Base-by-base conservation (phyloP, 345 rosid genomes). In the Arabidopsis arenosa region DNA sequence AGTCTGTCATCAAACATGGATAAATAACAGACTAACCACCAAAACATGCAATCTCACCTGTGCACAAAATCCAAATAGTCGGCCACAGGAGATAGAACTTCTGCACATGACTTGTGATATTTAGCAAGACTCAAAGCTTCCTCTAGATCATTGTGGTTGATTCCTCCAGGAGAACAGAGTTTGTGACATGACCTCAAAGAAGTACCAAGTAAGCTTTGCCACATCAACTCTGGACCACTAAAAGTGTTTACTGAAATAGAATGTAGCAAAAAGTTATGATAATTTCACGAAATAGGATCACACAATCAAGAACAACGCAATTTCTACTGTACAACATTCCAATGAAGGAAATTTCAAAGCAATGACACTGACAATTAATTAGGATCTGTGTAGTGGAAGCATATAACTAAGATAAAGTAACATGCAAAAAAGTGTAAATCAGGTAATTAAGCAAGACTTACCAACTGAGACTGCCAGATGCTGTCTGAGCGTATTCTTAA, bases 131-230 rank as follows among this genome's bases (percentile, higher is more conserved):
- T 77, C 73, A 91, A 44, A 68, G 88, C 75, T 76, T 86, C 89
- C 47, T 73, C 65, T 4, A 81, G 71, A 75, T 84, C 91, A 72
- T 65, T 86, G 71, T 63, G 54, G 28, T 56, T 86, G 71, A 41
- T 23, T 10, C 55, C 66, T 66, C 74, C 67, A 39, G 12, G n/a
- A 39, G 37, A 55, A 41, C 35, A 35, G 66, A 44, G 6, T 71
- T 75, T 85, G 78, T 61, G 48, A 81, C 75, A 76, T 62, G 92
- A 88, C 79, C 80, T 63, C 72, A 93, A 72, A 78, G 90, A 77
- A 82, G 89, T 82, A 68, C 91, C 93, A 41, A 87, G 43, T 52
- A 93, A 81, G 80, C 86, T 85, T 78, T 87, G 85, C 98, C 96
- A 93, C 68, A 76, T 79, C 65, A 60, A 49, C 56, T 81, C 87